These are phyloP conservation scores for Glycine tomentella DNA, from an alignment of 306 rosid species.

Conservation along the genomic window DNA sequence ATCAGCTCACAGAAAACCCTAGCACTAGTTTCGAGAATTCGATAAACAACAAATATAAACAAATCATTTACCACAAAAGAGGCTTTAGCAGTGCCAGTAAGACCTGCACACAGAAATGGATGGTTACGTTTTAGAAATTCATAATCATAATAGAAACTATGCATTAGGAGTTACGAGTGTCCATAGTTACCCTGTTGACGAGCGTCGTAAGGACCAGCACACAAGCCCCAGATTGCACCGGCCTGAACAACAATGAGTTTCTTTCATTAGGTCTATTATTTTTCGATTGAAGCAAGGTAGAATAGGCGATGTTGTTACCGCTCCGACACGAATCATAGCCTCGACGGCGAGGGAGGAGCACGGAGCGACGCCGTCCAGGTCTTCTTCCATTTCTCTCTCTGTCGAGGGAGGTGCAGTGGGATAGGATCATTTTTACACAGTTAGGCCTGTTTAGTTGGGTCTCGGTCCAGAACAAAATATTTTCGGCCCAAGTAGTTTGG, in stretches of 20 bases:
- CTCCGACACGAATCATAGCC: slow-evolving; percentile 67
- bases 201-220: slow-evolving; percentile 55
- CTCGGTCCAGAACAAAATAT: neutral
- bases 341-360: slow-evolving; percentile 76
- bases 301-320: slow-evolving; percentile 50
- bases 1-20: slow-evolving; percentile 41
- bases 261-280: neutral
- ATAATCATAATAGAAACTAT: neutral
- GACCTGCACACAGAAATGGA: slow-evolving; percentile 57
- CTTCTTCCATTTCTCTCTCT: slow-evolving; percentile 58
- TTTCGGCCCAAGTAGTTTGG: neutral
- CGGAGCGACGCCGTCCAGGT: slow-evolving; percentile 58
- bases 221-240: slow-evolving; percentile 87
- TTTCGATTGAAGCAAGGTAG: neutral
- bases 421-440: neutral
- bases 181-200: slow-evolving; percentile 57
- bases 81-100: slow-evolving; percentile 64
- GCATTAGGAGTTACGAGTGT: no score
- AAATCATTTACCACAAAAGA: slow-evolving; percentile 68
- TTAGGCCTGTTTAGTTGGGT: slow-evolving; percentile 34
- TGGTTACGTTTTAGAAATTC: neutral
- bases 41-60: neutral
- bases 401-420: no score
- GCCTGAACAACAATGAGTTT: slow-evolving; percentile 65
- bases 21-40: slow-evolving; percentile 4